Conservation (phyloP, 805 yeast genomes). For the Hermanozyma aechmeae region DNA sequence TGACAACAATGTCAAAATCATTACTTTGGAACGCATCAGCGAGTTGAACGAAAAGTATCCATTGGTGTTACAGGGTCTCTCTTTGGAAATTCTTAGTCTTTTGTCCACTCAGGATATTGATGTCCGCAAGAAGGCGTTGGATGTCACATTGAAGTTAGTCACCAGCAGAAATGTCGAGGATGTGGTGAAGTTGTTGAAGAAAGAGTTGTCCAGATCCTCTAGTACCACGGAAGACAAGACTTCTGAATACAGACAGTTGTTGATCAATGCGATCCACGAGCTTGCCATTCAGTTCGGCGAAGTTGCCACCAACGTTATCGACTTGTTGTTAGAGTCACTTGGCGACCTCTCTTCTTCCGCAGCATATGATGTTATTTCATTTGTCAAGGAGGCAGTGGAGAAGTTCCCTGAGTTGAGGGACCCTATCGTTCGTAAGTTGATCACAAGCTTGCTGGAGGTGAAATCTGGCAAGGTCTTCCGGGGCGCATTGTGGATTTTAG, state of each 20-base stretch:
- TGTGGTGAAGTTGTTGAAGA: conserved; percentile 83
- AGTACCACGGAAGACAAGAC: conserved; percentile 68
- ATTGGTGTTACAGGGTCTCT: conserved; percentile 74
- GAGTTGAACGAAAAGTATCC: conserved; percentile 68
- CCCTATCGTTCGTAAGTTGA: conserved; percentile 53
- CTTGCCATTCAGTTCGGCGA: conserved; percentile 84
- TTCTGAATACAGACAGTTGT: conserved; percentile 77
- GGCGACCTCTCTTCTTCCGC: conserved; percentile 77
- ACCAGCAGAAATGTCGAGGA: conserved; percentile 88
- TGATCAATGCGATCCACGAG: conserved; percentile 81
- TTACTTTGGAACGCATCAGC: conserved; percentile 78
- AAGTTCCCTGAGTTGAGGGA: conserved; percentile 75
- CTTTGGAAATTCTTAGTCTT: conserved; percentile 79
- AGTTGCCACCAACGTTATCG: conserved; percentile 87
- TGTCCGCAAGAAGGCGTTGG: conserved; percentile 82
- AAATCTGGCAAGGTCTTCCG: conserved; percentile 87
- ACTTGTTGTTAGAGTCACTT: conserved; percentile 75
- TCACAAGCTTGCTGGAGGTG: conserved; percentile 52
- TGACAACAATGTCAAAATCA: conserved; percentile 91
- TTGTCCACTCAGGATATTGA: conserved; percentile 84
- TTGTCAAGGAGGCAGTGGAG: conserved; percentile 90
- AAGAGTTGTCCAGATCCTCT: conserved; percentile 74
- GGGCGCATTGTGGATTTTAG: conserved; percentile 91
- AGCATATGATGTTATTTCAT: conserved; percentile 83
- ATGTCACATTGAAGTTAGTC: conserved; percentile 71